Base-by-base conservation (phyloP, 169 alveolate species). In the Plasmodium cynomolgi region DNA sequence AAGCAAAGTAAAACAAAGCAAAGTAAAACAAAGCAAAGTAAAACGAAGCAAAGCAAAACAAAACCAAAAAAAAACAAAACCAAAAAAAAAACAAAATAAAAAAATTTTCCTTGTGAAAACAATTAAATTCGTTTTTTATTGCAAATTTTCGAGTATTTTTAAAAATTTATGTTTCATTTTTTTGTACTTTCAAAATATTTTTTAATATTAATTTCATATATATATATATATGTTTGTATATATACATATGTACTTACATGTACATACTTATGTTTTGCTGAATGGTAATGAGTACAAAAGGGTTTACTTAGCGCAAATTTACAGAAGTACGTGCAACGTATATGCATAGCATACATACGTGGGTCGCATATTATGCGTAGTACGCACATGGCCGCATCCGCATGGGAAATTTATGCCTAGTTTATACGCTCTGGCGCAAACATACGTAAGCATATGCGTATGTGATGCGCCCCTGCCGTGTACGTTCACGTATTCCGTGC, bases 101-200 rank as follows among this genome's bases (percentile, higher is more conserved):
- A 17, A 13, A 1, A 1, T 62, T 62, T 80, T 44, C 71, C 13
- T 41, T 31, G 50, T 29, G 33, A 80, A 80, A 80, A 44, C 50
- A 39, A n/a, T 23, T 80, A 80, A 80, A 80, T 80, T 80, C 84
- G 50, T 80, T 80, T 80, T 80, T 80, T 80, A 41, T 20, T 23
- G 56, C 47, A 44, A 34, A 11, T 7, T 80, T 80, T 41, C 58
- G 33, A 9, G 58, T 17, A 23, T 41, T 80, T 80, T 26, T 37
- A 80, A 80, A 39, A 26, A 44, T 80, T 3, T 15, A 80, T 41
- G 84, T 33, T 80, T 80, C 47, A 80, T 80, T 80, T 80, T 80
- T 41, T 80, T 80, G 84, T 41, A 80, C 34, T 80, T 80, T 23
- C 11, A 80, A 33, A 50, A 11, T 77, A 37, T 77, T 29, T 77